Conservation (phyloP, 495 filamentous ascomycete species). For the Xylaria telfairii region DNA sequence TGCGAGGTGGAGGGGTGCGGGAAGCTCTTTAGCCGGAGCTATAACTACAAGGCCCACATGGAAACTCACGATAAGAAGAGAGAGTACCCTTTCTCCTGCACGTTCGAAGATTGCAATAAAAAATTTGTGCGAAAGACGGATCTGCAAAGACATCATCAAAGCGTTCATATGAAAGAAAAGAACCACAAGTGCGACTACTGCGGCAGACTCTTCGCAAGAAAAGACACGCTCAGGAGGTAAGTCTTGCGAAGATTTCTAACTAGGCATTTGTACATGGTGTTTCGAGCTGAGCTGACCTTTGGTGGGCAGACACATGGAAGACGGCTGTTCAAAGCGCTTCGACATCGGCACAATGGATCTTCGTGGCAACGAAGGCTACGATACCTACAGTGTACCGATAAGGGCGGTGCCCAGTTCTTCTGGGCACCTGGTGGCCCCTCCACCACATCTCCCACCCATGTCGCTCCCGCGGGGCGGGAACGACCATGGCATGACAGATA, state of each 20-base stretch:
- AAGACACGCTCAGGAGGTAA: conserved; percentile 83
- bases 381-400: conserved; percentile 36
- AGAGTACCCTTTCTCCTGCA: conserved; percentile 73
- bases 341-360: conserved; percentile 59
- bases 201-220: conserved; percentile 75
- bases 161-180: conserved; percentile 79
- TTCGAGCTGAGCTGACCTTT: conserved; percentile 29
- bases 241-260: conserved; percentile 21
- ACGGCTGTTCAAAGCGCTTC: conserved; percentile 77
- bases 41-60: conserved; percentile 90
- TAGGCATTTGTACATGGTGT: not conserved
- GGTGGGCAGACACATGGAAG: conserved; percentile 72
- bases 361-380: conserved; percentile 46
- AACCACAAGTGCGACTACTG: conserved; percentile 76
- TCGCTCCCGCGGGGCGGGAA: conserved; percentile 47
- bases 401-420: conserved; percentile 37
- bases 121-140: conserved; percentile 86
- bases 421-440: conserved; percentile 35
- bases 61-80: conserved; percentile 84
- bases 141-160: conserved; percentile 79
- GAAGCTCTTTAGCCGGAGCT: conserved; percentile 81
- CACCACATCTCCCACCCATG: conserved; percentile 48
- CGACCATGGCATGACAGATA: conserved; percentile 43
- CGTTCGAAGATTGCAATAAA: conserved; percentile 67
- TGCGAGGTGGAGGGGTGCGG: conserved; percentile 76